Conservation (phyloP, 164 flowering plant genomes). For the Akebia trifoliata region DNA sequence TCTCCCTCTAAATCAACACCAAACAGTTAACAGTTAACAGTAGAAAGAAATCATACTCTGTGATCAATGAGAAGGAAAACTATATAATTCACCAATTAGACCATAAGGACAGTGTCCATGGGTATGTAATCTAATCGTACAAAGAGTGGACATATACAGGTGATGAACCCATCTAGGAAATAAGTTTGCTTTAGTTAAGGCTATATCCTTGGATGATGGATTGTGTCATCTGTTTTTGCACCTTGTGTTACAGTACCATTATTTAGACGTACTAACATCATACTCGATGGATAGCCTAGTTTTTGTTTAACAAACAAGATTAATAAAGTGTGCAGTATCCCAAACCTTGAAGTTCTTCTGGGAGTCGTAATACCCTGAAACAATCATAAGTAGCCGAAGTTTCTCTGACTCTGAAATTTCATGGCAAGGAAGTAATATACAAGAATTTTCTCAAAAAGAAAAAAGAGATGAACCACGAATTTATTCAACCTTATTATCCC, state of each 20-base stretch:
- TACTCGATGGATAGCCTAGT: too few relatives aligned
- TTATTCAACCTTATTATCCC: background rate
- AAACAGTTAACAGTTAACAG: background rate
- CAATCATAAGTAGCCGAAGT: slow-evolving; percentile 53
- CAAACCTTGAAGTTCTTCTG: slow-evolving; percentile 64
- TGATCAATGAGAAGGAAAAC: background rate
- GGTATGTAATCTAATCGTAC: too few relatives aligned
- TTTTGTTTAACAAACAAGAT: too few relatives aligned
- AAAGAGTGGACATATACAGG: too few relatives aligned
- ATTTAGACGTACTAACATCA: too few relatives aligned
- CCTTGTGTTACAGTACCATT: too few relatives aligned
- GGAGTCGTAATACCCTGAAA: slow-evolving; percentile 62
- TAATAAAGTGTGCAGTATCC: too few relatives aligned
- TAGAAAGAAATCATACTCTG: background rate
- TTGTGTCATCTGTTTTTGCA: too few relatives aligned
- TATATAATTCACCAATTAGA: background rate
- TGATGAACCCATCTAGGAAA: too few relatives aligned
- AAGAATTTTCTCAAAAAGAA: background rate
- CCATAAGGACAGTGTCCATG: background rate
- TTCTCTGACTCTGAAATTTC: slow-evolving; percentile 47
- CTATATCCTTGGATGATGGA: too few relatives aligned
- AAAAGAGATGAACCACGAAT: background rate
- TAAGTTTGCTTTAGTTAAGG: too few relatives aligned
- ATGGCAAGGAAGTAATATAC: background rate
- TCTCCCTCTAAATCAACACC: slow-evolving; percentile 57